Conservation (phyloP, 495 filamentous ascomycete genomes). For the Sabuloglossum arenarium region DNA sequence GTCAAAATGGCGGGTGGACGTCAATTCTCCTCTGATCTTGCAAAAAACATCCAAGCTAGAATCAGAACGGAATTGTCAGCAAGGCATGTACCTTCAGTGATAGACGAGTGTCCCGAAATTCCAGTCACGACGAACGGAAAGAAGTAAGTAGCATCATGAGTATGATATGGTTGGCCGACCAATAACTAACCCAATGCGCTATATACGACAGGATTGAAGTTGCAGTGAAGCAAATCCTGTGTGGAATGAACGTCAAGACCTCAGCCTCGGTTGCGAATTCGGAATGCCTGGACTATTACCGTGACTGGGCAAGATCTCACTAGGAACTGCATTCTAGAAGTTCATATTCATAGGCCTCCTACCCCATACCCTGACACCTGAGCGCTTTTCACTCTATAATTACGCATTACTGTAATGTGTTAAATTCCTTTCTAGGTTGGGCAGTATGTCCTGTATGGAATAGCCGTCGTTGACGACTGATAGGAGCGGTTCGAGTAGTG, state of each 20-base stretch:
- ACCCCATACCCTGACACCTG: background rate
- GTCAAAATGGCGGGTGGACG: slow-evolving; percentile 43
- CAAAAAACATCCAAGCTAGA: slow-evolving; percentile 33
- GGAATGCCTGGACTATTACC: slow-evolving; percentile 69
- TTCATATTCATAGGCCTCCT: background rate
- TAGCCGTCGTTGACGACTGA: too few species aligned
- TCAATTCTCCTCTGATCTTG: slow-evolving; percentile 29
- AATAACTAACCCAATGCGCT: background rate
- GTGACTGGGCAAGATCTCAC: slow-evolving; percentile 34
- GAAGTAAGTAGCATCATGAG: slow-evolving; percentile 30
- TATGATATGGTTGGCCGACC: background rate
- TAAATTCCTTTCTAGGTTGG: too few species aligned
- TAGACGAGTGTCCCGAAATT: slow-evolving; percentile 61
- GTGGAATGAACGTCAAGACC: slow-evolving; percentile 64
- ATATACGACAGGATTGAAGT: slow-evolving; percentile 46
- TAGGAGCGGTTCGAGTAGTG: too few species aligned
- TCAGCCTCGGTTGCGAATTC: slow-evolving; percentile 73
- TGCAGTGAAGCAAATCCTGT: slow-evolving; percentile 85
- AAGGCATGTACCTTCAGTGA: slow-evolving; percentile 65
- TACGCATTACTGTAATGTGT: too few species aligned
- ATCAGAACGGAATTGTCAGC: slow-evolving; percentile 60
- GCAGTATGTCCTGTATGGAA: too few species aligned
- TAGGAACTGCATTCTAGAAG: background rate
- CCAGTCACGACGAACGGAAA: slow-evolving; percentile 84
- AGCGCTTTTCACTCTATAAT: too few species aligned